Conservation (phyloP, 768 basidiomycete genomes). For the Suillus subalutaceus region DNA sequence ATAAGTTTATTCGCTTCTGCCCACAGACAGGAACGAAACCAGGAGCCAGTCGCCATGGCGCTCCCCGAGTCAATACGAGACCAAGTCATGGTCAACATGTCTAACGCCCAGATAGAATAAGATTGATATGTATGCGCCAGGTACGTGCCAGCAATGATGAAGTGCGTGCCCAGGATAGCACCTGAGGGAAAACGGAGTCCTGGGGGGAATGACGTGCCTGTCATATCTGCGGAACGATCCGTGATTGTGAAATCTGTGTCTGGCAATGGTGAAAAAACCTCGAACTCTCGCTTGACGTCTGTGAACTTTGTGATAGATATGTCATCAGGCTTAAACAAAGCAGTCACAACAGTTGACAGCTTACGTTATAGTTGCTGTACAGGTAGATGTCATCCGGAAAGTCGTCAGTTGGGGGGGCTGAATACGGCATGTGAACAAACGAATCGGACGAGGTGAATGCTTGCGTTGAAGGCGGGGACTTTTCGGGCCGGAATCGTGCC, state of each 20-base stretch:
- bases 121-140: conserved; percentile 93
- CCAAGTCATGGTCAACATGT: conserved; percentile 83
- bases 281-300: conserved; percentile 93
- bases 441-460: conserved; percentile 62
- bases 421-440: conserved; percentile 76
- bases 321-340: conserved; percentile 15
- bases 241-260: conserved; percentile 75
- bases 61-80: conserved; percentile 87
- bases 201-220: conserved; percentile 82
- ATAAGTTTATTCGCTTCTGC: conserved; percentile 81
- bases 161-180: conserved; percentile 84
- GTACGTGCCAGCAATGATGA: conserved; percentile 95
- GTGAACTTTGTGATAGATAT: conserved; percentile 63
- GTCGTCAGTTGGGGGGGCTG: conserved; percentile 68
- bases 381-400: conserved; percentile 86
- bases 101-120: conserved; percentile 95
- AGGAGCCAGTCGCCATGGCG: conserved; percentile 84
- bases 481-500: conserved; percentile 57
- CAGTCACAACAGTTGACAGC: conserved; percentile 28
- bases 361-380: conserved; percentile 95
- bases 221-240: conserved; percentile 83
- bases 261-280: conserved; percentile 84
- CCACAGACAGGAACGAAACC: conserved; percentile 94
- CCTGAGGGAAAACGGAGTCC: conserved; percentile 97
- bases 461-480: conserved; percentile 39